phyloP scores from a whole-genome alignment of 1,139 yeast genomes.

The Taphrina confusa region DNA sequence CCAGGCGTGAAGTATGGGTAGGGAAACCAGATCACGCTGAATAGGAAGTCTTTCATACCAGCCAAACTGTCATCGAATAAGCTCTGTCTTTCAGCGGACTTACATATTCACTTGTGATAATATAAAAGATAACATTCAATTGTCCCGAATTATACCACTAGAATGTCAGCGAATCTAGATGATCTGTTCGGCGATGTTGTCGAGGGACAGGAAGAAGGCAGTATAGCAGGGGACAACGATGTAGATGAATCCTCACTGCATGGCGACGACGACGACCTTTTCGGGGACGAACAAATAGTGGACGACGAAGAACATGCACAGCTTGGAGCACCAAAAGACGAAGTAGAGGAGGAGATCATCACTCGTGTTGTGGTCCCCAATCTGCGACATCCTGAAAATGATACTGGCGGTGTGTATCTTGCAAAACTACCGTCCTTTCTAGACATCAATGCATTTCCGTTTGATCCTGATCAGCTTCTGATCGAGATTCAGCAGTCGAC shows the following conservation, averaged over 20 bases:
- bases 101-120: no score
- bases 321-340: neutral
- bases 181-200: slow-evolving; percentile 29
- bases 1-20: no score
- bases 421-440: slow-evolving; percentile 17
- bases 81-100: no score
- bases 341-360: neutral
- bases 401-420: neutral
- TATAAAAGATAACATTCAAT: no score
- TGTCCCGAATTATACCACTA: no score
- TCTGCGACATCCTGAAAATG: neutral
- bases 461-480: slow-evolving; percentile 13
- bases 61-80: no score
- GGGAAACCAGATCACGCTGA: no score
- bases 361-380: slow-evolving; percentile 1
- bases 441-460: neutral
- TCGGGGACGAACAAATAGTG: neutral
- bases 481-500: slow-evolving; percentile 8
- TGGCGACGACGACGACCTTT: slow-evolving; percentile 10
- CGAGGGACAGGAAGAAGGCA: neutral
- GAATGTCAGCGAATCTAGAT: neutral
- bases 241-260: neutral
- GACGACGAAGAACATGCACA: neutral
- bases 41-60: no score
- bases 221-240: neutral